Base-by-base conservation (phyloP, 2,329 filamentous ascomycete species). In the Calonectria leucothoes region DNA sequence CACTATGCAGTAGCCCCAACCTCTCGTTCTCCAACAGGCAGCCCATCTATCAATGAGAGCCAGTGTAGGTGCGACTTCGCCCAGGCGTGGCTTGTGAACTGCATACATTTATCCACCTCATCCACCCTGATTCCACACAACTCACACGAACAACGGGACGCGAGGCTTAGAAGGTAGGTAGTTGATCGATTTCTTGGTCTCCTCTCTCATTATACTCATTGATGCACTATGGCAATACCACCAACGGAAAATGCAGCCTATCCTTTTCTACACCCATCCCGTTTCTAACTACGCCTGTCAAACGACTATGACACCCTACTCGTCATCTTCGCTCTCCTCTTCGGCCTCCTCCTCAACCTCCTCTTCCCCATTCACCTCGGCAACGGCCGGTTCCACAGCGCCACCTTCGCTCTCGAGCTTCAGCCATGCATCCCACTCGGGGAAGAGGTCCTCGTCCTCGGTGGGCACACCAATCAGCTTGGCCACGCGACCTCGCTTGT, bases 371-470 rank as follows among this genome's bases (percentile, higher is more conserved):
- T 78, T 77, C 55, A 77, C 75, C 33, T 73, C 77, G 27, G 59
- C 59, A n/a, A 64, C 59, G n/a, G 39, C 59, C 10, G 55, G 55
- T 48, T 65, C 64, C 6, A 68, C 82, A 73, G 85, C 82, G 4
- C 88, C 88, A 4, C 94, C 94, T 79, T 95, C 93, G 72, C 89
- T 91, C 87, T 98, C 97, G 75, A 98, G 83, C 81, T 90, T 89
- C 79, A 98, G 83, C 88, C 95, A 98, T 84, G 97, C 94, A 6
- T 98, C 94, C 97, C 97, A 99, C 81, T 98, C 95, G 0, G 96
- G 96, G 86, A 99, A 99, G 78, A 99, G 89, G 3, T 98, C 96
- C 49, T 94, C 94, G 73, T 95, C 94, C 78, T 94, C 93, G 0
- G 92, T 94, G 0, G 97, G 97, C 0, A 95, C 90, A 74, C 94